A percentile compares a stretch with the other conserved stretches of the same genome.
Conservation (phyloP, 2,329 filamentous ascomycete species). For the Phialocephala subalpina region DNA sequence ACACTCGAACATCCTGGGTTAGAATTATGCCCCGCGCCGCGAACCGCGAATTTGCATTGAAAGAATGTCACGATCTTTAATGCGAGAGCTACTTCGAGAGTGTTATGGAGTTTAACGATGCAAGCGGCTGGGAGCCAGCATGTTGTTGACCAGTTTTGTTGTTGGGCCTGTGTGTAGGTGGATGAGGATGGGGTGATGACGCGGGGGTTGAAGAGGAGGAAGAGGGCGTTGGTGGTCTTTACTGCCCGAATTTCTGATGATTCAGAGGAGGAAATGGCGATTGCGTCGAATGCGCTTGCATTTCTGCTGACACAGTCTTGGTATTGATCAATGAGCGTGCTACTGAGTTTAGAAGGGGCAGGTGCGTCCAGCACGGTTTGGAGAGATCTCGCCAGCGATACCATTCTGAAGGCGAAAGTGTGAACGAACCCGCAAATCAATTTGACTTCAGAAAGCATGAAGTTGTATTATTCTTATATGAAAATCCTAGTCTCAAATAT, state of each 20-base stretch:
- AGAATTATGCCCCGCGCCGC: conserved; percentile 40
- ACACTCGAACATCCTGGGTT: conserved; percentile 58
- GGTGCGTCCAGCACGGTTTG: not conserved
- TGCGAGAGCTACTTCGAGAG: conserved; percentile 22
- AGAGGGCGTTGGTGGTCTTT: not conserved
- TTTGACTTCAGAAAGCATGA: not conserved
- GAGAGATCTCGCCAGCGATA: not conserved
- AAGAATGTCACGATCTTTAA: conserved; percentile 17
- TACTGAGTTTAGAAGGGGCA: not conserved
- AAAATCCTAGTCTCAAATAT: not conserved
- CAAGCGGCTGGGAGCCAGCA: conserved; percentile 25
- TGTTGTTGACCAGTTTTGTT: conserved; percentile 17
- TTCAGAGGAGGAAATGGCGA: not conserved
- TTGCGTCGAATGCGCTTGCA: not conserved
- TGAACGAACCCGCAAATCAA: not conserved
- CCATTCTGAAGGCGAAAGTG: not conserved
- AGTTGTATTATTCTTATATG: not conserved
- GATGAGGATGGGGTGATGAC: not conserved
- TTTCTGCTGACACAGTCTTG: not conserved
- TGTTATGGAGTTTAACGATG: conserved; percentile 18
- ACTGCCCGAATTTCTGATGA: not conserved
- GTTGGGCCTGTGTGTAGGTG: not conserved
- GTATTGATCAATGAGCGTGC: not conserved
- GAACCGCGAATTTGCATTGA: conserved; percentile 56
- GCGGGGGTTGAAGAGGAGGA: not conserved